A percentile compares a stretch with the other conserved stretches of the same genome.
Evolutionary conservation across 1,139 yeast species (phyloP).

Genomic region (Diutina ranongensis): DNA sequence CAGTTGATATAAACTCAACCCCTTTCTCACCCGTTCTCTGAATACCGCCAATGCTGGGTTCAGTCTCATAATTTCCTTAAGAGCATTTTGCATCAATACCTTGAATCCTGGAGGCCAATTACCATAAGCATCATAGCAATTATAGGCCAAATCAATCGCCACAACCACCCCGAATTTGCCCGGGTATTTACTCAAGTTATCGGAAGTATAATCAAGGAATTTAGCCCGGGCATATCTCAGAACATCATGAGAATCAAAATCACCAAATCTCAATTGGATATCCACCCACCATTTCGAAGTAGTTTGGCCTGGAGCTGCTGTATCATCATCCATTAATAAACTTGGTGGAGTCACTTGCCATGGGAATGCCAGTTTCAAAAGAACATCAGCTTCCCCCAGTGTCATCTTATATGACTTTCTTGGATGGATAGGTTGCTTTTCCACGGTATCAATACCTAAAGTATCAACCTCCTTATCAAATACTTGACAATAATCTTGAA

Average conservation of each 20-base stretch:
- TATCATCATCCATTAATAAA: conserved; percentile 38
- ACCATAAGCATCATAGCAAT: conserved; percentile 93
- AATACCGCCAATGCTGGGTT: conserved; percentile 89
- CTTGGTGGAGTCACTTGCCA: conserved; percentile 89
- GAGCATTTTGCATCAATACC: conserved; percentile 79
- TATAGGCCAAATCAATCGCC: conserved; percentile 89
- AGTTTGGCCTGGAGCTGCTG: conserved; percentile 17
- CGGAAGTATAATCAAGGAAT: conserved; percentile 85
- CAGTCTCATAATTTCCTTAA: conserved; percentile 89
- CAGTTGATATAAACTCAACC: conserved; percentile 84
- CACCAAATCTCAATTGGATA: conserved; percentile 92
- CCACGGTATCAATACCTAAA: conserved; percentile 74
- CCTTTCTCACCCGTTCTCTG: conserved; percentile 89
- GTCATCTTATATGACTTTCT: conserved; percentile 96
- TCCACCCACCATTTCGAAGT: conserved; percentile 88
- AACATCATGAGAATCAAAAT: conserved; percentile 94
- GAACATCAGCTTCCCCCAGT: conserved; percentile 87
- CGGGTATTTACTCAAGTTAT: conserved; percentile 77
- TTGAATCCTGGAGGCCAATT: conserved; percentile 96
- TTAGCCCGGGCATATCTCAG: conserved; percentile 91
- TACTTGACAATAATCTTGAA: conserved; percentile 87
- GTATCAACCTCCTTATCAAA: conserved; percentile 81
- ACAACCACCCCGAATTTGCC: conserved; percentile 88
- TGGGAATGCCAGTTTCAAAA: conserved; percentile 59
- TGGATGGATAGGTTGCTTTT: conserved; percentile 91